A percentile compares a stretch with the other conserved stretches of the same genome.
These are phyloP conservation scores for Paraglomus brasilianum DNA, from an alignment of 192 early-diverging fungal species.

Conservation along the genomic window DNA sequence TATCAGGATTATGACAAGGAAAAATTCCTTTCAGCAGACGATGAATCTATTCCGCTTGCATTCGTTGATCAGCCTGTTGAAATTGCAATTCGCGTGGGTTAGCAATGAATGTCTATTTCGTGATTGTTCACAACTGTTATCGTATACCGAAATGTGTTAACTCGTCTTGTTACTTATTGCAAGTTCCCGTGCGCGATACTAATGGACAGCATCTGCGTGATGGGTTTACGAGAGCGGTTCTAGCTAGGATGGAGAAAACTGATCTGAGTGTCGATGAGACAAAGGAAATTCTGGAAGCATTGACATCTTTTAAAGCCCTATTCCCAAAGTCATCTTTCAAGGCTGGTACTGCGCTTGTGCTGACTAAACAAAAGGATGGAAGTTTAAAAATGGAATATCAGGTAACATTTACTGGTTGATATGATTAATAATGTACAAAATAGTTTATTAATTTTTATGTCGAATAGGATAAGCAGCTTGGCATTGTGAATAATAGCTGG, in stretches of 20 bases:
- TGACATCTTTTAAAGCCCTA: constrained; percentile 50
- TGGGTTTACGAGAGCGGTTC: constrained; percentile 50
- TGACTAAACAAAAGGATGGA: constrained; percentile 49
- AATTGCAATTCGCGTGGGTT: constrained; percentile 45
- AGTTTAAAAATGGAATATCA: constrained; percentile 37
- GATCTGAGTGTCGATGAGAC: constrained; percentile 39
- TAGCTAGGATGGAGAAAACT: constrained; percentile 43
- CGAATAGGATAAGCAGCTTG: constrained; percentile 45
- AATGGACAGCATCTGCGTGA: constrained; percentile 57
- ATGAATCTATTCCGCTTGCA: constrained; percentile 33
- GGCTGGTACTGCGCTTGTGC: constrained; percentile 45
- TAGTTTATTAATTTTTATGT: background rate
- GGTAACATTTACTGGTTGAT: constrained; percentile 22
- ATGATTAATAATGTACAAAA: background rate
- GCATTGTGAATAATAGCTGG: constrained; percentile 48
- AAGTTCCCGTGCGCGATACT: constrained; percentile 47
- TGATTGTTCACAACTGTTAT: background rate
- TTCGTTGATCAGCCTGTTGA: constrained; percentile 44
- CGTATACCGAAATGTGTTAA: constrained; percentile 26
- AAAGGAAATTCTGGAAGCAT: constrained; percentile 49
- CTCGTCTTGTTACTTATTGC: constrained; percentile 25
- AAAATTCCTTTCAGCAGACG: constrained; percentile 33
- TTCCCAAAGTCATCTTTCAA: constrained; percentile 52
- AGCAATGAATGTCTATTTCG: background rate
- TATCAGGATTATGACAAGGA: constrained; percentile 37